phyloP scores from a whole-genome alignment of 768 basidiomycete species.

The Boletus vinaceobasis region DNA sequence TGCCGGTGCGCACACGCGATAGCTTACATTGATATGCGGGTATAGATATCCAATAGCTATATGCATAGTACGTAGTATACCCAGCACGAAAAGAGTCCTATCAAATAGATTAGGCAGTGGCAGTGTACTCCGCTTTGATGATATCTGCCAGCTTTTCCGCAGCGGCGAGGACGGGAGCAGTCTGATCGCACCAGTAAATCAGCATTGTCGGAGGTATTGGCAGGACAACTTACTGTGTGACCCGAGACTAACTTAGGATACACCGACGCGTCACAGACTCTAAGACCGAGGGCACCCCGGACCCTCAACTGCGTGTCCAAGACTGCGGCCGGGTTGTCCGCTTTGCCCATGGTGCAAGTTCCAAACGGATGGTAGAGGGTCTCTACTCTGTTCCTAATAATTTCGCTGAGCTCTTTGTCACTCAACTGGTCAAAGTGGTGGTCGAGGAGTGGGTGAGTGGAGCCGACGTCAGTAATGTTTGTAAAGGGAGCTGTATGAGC shows the following conservation, averaged over 20 bases:
- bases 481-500: slow-evolving; percentile 38
- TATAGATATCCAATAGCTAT: neutral
- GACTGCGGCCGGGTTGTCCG: slow-evolving; percentile 40
- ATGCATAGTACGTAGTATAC: neutral
- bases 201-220: neutral
- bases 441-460: slow-evolving; percentile 32
- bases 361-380: slow-evolving; percentile 46
- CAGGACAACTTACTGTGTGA: slow-evolving; percentile 38
- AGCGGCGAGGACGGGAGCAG: slow-evolving; percentile 29
- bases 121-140: slow-evolving; percentile 26
- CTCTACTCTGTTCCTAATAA: slow-evolving; percentile 33
- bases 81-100: neutral
- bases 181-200: slow-evolving; percentile 9
- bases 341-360: slow-evolving; percentile 35
- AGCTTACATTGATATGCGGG: neutral
- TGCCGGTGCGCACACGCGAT: slow-evolving; percentile 3
- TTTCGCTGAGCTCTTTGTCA: slow-evolving; percentile 35
- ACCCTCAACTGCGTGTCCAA: slow-evolving; percentile 43
- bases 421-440: slow-evolving; percentile 33
- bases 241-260: slow-evolving; percentile 43
- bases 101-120: neutral
- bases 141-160: slow-evolving; percentile 36
- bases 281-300: slow-evolving; percentile 39
- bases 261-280: slow-evolving; percentile 47
- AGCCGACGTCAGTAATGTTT: slow-evolving; percentile 32